These are phyloP conservation scores for Exophiala calicioides DNA, from an alignment of 2,329 filamentous ascomycete genomes.

Conservation along the genomic window DNA sequence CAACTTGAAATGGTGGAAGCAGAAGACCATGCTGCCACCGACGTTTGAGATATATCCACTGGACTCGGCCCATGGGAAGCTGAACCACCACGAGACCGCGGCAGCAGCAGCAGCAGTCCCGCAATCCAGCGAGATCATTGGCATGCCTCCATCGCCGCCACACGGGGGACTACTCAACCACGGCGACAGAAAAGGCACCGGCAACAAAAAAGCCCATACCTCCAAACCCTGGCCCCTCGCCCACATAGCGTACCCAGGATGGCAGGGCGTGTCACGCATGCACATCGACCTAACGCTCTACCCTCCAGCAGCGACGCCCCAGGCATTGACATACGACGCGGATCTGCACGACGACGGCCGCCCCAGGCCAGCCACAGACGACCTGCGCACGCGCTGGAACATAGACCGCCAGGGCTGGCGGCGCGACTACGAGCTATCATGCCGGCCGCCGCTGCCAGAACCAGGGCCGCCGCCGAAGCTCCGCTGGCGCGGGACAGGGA, in stretches of 20 bases:
- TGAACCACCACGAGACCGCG: neutral
- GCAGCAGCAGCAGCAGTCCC: neutral
- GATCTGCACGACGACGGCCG: neutral
- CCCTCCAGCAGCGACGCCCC: constrained; percentile 18
- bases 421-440: constrained; percentile 19
- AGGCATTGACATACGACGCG: constrained; percentile 17
- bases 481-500: constrained; percentile 12
- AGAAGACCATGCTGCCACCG: constrained; percentile 17
- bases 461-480: neutral
- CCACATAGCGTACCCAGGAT: constrained; percentile 19
- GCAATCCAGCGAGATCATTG: constrained; percentile 3
- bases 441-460: neutral
- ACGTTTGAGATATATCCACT: constrained; percentile 14
- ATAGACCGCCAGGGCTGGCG: constrained; percentile 10
- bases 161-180: neutral
- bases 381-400: constrained; percentile 4
- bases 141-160: constrained; percentile 1
- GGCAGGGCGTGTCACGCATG: constrained; percentile 16
- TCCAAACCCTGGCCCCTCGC: constrained; percentile 17
- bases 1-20: constrained; percentile 26
- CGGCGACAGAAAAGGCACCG: neutral
- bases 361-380: neutral
- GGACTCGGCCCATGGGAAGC: neutral
- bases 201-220: neutral
- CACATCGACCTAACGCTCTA: constrained; percentile 18